Percentiles rank a stretch among this genome's conserved stretches.
Conservation (phyloP, 2,329 filamentous ascomycete species). For the Pestalotiopsis sp. region DNA sequence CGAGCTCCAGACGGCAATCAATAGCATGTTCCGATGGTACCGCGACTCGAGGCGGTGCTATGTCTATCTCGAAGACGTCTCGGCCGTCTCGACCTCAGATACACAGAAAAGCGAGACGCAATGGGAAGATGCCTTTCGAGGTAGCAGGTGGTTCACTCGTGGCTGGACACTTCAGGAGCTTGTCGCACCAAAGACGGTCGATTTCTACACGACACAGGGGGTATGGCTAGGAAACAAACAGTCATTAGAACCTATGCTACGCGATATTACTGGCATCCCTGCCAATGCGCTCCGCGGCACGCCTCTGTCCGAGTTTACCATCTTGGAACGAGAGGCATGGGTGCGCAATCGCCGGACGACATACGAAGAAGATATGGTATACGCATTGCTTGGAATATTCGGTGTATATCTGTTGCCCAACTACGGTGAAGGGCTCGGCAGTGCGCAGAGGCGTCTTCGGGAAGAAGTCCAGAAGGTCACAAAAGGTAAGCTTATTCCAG, state of each 20-base stretch:
- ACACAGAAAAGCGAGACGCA: not conserved
- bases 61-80: slow-evolving; percentile 7
- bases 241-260: not conserved
- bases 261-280: no score
- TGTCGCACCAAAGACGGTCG: slow-evolving; percentile 11
- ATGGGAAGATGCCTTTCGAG: slow-evolving; percentile 7
- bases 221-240: slow-evolving; percentile 6
- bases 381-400: slow-evolving; percentile 20
- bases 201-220: slow-evolving; percentile 11
- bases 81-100: not conserved
- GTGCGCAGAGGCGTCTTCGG: slow-evolving; percentile 17
- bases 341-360: slow-evolving; percentile 17
- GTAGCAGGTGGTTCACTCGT: slow-evolving; percentile 8
- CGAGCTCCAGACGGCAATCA: slow-evolving; percentile 17
- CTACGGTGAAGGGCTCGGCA: slow-evolving; percentile 19
- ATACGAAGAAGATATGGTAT: slow-evolving; percentile 17
- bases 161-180: not conserved
- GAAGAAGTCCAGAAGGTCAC: slow-evolving; percentile 16
- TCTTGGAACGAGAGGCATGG: slow-evolving; percentile 17
- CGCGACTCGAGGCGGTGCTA: slow-evolving; percentile 1
- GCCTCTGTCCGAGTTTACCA: slow-evolving; percentile 13
- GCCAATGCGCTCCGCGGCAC: no score
- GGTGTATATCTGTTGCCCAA: slow-evolving; percentile 17
- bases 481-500: slow-evolving; percentile 12
- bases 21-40: slow-evolving; percentile 12